These are phyloP conservation scores for Clarireedia sp. DNA, from an alignment of 2,329 filamentous ascomycete genomes.

Conservation along the genomic window DNA sequence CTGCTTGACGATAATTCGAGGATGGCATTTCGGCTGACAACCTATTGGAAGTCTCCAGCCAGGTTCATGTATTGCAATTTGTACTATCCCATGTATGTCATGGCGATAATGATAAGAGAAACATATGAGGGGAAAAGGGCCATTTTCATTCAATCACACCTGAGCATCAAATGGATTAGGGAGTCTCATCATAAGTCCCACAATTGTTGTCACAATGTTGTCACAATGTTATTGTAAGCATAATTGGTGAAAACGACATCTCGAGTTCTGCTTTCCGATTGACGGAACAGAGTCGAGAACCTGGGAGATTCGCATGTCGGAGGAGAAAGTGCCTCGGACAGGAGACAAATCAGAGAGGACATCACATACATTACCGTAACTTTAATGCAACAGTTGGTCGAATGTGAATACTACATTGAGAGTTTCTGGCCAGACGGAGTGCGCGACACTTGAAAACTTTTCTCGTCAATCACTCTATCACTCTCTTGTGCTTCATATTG, in stretches of 20 bases:
- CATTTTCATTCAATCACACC: background rate
- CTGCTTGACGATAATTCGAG: constrained; percentile 3
- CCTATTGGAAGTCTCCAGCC: background rate
- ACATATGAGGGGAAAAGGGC: background rate
- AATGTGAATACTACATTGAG: constrained; percentile 7
- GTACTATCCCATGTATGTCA: background rate
- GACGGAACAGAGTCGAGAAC: background rate
- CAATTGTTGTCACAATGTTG: background rate
- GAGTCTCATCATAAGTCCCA: background rate
- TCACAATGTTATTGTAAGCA: too few relatives aligned
- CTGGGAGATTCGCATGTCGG: background rate
- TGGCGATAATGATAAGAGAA: constrained; percentile 5
- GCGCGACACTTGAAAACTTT: background rate
- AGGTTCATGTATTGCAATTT: background rate
- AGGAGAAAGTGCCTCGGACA: background rate
- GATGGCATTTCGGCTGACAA: background rate
- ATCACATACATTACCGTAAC: constrained; percentile 3
- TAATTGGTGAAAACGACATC: background rate
- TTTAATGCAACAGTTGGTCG: background rate
- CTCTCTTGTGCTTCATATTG: background rate
- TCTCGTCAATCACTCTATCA: background rate
- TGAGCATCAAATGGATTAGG: background rate
- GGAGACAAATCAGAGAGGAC: constrained; percentile 2
- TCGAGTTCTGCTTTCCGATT: background rate
- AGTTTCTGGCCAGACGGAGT: background rate